Evolutionary conservation across 768 basidiomycete species (phyloP), one percentile per base, ranked within the genome.

Genomic region (Termitomyces sp.): DNA sequence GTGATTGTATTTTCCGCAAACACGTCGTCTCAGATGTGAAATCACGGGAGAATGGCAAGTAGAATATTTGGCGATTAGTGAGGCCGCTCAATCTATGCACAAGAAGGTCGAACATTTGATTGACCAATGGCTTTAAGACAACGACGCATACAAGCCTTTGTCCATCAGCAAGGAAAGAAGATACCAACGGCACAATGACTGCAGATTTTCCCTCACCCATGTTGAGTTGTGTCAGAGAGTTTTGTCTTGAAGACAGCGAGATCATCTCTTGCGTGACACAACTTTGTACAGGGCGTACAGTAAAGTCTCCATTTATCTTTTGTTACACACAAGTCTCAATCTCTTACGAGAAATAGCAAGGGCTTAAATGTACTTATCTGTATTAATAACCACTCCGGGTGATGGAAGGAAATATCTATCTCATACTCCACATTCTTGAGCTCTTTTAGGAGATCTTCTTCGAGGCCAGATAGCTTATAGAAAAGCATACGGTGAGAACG

Each of bases 51-150:
- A 84, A 81, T 2, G 83, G 83, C 1, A 82, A 32, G 56, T 71
- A 76, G 55, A 78, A 83, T 7, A 84, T 64, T 1, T 76, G 77
- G 13, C 81, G 73, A 59, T 82, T 77, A 1, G 64, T 59, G 13
- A 84, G 73, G 12, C 79, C 76, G 38, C 74, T 68, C 0, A 84
- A 63, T 4, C 77, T 72, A 13, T 75, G 70, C 3, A 68, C 71
- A 3, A 84, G 71, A 16, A 79, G 60, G 13, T 76, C 73, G 61
- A 83, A 80, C 77, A 80, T 83, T 54, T 80, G 79, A 1, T 63
- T 65, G 0, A 71, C 67, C 36, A 83, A 69, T 0, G 80, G 68
- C 56, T 81, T 82, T 22, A 80, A 71, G 22, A 80, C 76, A 4
- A 84, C 68, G 38, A 84, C 73, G 14, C 83, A 74, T 44, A 76